Conservation (phyloP, 2,329 filamentous ascomycete genomes). For the Triangularia verruculosa region DNA sequence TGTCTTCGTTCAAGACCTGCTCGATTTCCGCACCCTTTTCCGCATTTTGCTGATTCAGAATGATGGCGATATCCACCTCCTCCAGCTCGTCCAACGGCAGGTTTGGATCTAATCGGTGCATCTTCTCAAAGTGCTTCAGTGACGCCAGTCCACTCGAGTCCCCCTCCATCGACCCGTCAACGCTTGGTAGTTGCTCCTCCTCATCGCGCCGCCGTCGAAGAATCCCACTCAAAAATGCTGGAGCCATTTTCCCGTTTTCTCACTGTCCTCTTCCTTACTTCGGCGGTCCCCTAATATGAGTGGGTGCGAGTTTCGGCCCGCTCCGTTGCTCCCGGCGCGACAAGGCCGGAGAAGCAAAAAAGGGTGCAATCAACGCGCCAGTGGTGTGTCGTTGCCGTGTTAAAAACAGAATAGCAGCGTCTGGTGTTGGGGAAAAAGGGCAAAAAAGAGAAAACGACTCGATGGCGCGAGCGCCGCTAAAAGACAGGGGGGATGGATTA, state of each 20-base stretch:
- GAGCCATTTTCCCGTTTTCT: constrained; percentile 17
- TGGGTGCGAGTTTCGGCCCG: constrained; percentile 13
- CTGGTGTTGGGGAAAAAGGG: not conserved
- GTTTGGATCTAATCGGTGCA: constrained; percentile 64
- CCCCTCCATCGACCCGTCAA: constrained; percentile 31
- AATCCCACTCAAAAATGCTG: constrained; percentile 18
- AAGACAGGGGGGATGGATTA: constrained; percentile 23
- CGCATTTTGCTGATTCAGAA: constrained; percentile 51
- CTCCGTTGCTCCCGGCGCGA: constrained; percentile 21
- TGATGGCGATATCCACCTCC: constrained; percentile 57
- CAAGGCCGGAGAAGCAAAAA: constrained; percentile 17
- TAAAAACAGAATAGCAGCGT: constrained; percentile 1
- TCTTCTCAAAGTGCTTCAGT: constrained; percentile 56
- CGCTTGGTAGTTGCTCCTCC: constrained; percentile 26
- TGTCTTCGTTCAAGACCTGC: constrained; percentile 58
- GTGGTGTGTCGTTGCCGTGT: constrained; percentile 11
- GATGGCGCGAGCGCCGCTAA: constrained; percentile 15
- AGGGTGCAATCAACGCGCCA: constrained; percentile 12
- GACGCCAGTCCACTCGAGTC: constrained; percentile 42
- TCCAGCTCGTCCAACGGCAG: constrained; percentile 60
- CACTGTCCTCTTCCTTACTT: not conserved
- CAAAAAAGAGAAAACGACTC: constrained; percentile 1
- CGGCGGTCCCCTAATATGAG: constrained; percentile 11
- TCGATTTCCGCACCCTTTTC: constrained; percentile 57
- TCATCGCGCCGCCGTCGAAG: constrained; percentile 26